Percentiles rank a stretch among this genome's conserved stretches.
Conservation (phyloP, 306 rosid species). For the Echinosophora koreensis region DNA sequence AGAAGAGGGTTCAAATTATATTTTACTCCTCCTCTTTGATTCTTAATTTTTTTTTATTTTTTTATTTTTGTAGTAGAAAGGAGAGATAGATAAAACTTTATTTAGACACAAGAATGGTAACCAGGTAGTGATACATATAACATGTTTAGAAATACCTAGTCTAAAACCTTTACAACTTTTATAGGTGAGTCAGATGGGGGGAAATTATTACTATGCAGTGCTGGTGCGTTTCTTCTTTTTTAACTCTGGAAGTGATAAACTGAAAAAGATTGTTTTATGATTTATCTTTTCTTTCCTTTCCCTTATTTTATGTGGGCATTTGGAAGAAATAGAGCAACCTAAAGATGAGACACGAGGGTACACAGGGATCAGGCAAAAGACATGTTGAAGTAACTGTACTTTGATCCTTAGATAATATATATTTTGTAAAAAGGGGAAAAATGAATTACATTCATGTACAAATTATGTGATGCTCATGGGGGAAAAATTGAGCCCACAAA, state of each 20-base stretch:
- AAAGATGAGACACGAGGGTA: not conserved
- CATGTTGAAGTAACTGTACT: conserved; percentile 9
- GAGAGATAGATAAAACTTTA: conserved; percentile 11
- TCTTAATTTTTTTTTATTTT: too few relatives aligned
- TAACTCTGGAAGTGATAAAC: not conserved
- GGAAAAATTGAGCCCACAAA: conserved; percentile 37
- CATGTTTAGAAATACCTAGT: not conserved
- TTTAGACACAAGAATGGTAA: not conserved
- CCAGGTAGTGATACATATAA: not conserved
- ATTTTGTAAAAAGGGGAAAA: not conserved
- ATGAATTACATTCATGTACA: conserved; percentile 43
- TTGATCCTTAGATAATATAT: conserved; percentile 28
- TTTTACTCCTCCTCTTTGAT: conserved; percentile 3
- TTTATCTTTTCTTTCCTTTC: not conserved
- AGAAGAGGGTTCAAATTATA: not conserved
- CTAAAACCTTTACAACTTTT: not conserved
- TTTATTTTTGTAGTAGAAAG: not conserved
- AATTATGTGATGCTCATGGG: conserved; percentile 30
- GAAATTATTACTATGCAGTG: not conserved
- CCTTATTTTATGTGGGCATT: not conserved
- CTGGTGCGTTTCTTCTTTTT: not conserved
- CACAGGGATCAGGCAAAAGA: not conserved
- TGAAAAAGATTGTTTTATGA: not conserved
- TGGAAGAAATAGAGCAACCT: not conserved
- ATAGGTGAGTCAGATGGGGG: too few relatives aligned